phyloP scores from a whole-genome alignment of 257 asterid genomes.

The Ilex asprella region DNA sequence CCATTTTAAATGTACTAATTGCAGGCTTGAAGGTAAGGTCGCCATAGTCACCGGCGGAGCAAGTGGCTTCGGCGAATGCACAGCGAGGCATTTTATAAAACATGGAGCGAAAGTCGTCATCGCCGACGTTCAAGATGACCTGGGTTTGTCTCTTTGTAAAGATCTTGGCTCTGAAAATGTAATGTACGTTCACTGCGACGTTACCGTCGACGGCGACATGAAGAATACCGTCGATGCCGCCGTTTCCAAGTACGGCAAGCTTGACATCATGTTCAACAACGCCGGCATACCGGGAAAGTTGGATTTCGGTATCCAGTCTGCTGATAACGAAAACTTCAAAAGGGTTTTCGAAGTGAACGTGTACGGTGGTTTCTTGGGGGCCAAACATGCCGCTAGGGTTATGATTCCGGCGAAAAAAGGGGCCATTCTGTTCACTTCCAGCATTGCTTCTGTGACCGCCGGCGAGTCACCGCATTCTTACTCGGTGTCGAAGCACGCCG shows the following conservation, averaged over 20 bases:
- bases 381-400: slow-evolving; percentile 64
- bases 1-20: not conserved
- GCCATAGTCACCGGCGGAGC: slow-evolving; percentile 87
- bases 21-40: slow-evolving; percentile 67
- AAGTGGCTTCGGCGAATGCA: slow-evolving; percentile 75
- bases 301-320: slow-evolving; percentile 40
- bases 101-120: slow-evolving; percentile 72
- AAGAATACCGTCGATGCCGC: slow-evolving; percentile 31
- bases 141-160: slow-evolving; percentile 31
- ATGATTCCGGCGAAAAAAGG: slow-evolving; percentile 75
- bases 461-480: slow-evolving; percentile 69
- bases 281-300: slow-evolving; percentile 62
- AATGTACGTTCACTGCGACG: slow-evolving; percentile 62
- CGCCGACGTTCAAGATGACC: slow-evolving; percentile 69
- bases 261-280: slow-evolving; percentile 79
- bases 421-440: slow-evolving; percentile 48
- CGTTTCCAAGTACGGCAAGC: slow-evolving; percentile 37
- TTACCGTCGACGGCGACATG: slow-evolving; percentile 43
- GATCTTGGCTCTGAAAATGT: slow-evolving; percentile 25
- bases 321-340: slow-evolving; percentile 49
- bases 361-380: slow-evolving; percentile 55
- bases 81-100: slow-evolving; percentile 45
- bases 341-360: slow-evolving; percentile 66
- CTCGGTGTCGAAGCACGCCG: slow-evolving; percentile 60
- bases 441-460: slow-evolving; percentile 40